Base-by-base conservation (phyloP, 768 basidiomycete genomes). In the Calocera viscosa region DNA sequence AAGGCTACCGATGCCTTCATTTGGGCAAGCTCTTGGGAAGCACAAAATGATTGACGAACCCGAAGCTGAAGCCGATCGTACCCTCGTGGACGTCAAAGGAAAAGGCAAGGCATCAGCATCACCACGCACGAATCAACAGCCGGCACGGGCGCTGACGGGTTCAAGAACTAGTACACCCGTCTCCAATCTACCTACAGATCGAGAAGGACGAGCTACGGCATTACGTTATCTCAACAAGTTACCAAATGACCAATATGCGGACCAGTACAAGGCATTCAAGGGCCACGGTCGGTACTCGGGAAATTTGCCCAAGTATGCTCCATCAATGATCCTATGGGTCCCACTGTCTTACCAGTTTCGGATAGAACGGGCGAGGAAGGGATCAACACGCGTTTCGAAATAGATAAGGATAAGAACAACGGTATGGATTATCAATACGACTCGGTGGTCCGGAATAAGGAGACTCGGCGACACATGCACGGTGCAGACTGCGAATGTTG, bases 401-500 rank as follows among this genome's bases (percentile, higher is more conserved):
- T 94, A 64, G 80, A 89, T 69, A 82, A 85, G 2, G 76, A 76
- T 8, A 78, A 76, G 38, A 95, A 95, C 73, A 78, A 80, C 0
- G 92, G 90, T 0, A 53, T 84, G 11, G 76, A 78, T 47, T 87
- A 82, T 73, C 85, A 86, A 70, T 95, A 82, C 71, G 87, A 92
- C 49, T 85, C 87, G 63, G 90, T 91, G 17, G 87, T 91, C 14
- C 80, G 92, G 30, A 80, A 78, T 41, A 87, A 81, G 71, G 82
- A 82, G 19, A 82, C 84, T 35, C 79, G 94, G 34, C 80, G 80
- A 70, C 77, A 78, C 64, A 81, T 95, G 80, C 80, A 88, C 64
- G 93, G 82, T 2, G 84, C 81, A 1, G 90, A 91, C 69, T 95
- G 91, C 73, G 89, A 90, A 69, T 87, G 86, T 68, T 95, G 93